These are phyloP conservation scores for Fusarium coffeatum DNA, from an alignment of 2,329 filamentous ascomycete genomes.

Conservation along the genomic window DNA sequence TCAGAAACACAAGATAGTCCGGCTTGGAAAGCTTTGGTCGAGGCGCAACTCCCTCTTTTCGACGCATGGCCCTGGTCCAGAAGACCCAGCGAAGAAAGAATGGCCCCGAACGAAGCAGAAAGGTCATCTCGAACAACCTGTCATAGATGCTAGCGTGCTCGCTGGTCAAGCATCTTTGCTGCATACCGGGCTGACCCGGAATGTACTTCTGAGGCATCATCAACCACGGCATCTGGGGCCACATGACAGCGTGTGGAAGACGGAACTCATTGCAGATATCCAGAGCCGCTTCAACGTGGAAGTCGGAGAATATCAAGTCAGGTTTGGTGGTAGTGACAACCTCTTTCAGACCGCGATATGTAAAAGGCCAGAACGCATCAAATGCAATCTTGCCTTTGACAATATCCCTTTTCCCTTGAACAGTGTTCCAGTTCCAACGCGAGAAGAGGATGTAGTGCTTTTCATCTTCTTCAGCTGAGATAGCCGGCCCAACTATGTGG, in stretches of 20 bases:
- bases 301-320: conserved; percentile 11
- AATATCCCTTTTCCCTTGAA: background rate
- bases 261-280: conserved; percentile 6
- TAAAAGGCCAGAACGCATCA: conserved; percentile 4
- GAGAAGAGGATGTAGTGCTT: conserved; percentile 2
- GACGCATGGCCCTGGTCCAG: conserved; percentile 1
- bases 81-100: conserved; percentile 8
- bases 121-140: conserved; percentile 2
- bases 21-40: conserved; percentile 3
- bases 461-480: conserved; percentile 5
- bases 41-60: background rate
- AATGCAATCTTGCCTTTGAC: conserved; percentile 8
- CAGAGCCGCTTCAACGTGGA: conserved; percentile 3
- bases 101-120: background rate
- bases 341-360: conserved; percentile 3
- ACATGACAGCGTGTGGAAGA: conserved; percentile 9
- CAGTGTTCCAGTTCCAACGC: conserved; percentile 9
- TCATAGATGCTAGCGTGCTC: conserved; percentile 8
- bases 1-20: conserved; percentile 5
- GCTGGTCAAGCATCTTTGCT: conserved; percentile 2
- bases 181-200: conserved; percentile 7
- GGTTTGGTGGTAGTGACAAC: background rate
- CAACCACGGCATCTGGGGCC: conserved; percentile 14
- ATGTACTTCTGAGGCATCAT: conserved; percentile 17
- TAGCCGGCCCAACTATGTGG: background rate